phyloP scores from a whole-genome alignment of 257 asterid genomes.

The Nicotiana knightiana region DNA sequence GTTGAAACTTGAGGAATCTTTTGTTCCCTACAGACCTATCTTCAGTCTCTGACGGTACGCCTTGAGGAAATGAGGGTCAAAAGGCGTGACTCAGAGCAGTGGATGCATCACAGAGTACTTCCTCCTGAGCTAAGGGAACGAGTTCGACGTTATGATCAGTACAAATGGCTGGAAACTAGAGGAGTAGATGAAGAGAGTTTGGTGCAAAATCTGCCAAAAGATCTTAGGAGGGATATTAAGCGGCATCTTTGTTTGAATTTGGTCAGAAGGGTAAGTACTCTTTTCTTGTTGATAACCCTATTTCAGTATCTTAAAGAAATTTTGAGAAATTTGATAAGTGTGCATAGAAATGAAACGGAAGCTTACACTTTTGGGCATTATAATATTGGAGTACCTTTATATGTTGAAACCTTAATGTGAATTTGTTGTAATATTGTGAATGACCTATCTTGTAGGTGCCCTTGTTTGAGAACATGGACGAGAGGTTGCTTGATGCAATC shows the following conservation, averaged over 20 bases:
- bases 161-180: slow-evolving; percentile 90
- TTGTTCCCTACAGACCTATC: slow-evolving; percentile 65
- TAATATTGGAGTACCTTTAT: neutral
- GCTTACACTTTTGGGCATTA: neutral
- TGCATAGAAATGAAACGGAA: neutral
- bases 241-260: slow-evolving; percentile 85
- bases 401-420: neutral
- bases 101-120: slow-evolving; percentile 98
- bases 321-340: too few relatives aligned
- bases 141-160: slow-evolving; percentile 86
- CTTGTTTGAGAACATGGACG: slow-evolving; percentile 95
- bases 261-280: slow-evolving; percentile 67
- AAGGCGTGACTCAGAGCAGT: slow-evolving; percentile 88
- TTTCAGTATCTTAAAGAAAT: too few relatives aligned
- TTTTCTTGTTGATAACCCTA: neutral
- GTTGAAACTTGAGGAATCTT: slow-evolving; percentile 6
- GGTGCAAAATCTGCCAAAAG: slow-evolving; percentile 83
- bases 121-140: slow-evolving; percentile 81
- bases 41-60: slow-evolving; percentile 82
- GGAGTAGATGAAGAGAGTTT: slow-evolving; percentile 91
- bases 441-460: slow-evolving; percentile 57
- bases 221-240: slow-evolving; percentile 84
- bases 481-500: slow-evolving; percentile 86
- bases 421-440: neutral
- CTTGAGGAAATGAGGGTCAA: slow-evolving; percentile 95